These are phyloP conservation scores for Ogataea haglerorum DNA, from an alignment of 805 yeast species.

Conservation along the genomic window DNA sequence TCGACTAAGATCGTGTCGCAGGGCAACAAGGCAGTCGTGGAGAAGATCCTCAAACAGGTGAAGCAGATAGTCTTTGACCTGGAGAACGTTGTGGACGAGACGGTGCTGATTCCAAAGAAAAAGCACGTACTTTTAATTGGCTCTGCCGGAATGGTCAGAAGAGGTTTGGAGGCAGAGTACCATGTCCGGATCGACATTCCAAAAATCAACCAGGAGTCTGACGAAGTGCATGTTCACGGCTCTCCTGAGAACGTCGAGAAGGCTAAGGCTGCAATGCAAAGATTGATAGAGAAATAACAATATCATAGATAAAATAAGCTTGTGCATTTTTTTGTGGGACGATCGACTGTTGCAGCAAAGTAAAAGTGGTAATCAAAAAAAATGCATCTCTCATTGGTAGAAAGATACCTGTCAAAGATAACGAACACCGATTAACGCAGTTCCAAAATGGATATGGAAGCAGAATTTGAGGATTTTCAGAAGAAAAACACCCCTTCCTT, in stretches of 20 bases:
- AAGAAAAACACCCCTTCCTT: slow-evolving; percentile 46
- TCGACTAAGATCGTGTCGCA: slow-evolving; percentile 56
- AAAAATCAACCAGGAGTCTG: slow-evolving; percentile 47
- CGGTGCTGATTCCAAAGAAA: slow-evolving; percentile 59
- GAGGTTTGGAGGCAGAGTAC: slow-evolving; percentile 66
- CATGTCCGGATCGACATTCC: slow-evolving; percentile 67
- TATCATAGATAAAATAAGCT: slow-evolving; percentile 23
- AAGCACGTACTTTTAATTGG: slow-evolving; percentile 80
- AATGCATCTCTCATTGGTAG: slow-evolving; percentile 3
- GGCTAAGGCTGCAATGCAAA: slow-evolving; percentile 59
- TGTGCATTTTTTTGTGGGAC: slow-evolving; percentile 3
- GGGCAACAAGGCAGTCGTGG: slow-evolving; percentile 77
- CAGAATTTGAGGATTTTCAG: slow-evolving; percentile 52
- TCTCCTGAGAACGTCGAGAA: slow-evolving; percentile 60
- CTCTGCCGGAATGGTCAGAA: slow-evolving; percentile 72
- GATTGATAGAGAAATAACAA: slow-evolving; percentile 50
- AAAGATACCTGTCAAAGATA: slow-evolving; percentile 3
- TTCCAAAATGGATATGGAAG: slow-evolving; percentile 45
- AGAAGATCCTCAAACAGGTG: slow-evolving; percentile 59
- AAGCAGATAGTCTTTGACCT: slow-evolving; percentile 58
- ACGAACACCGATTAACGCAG: neutral
- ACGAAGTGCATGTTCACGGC: slow-evolving; percentile 57
- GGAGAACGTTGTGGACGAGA: slow-evolving; percentile 55
- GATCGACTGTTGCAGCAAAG: slow-evolving; percentile 7
- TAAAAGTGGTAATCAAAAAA: neutral